These are phyloP conservation scores for Suhomyces kilbournensis DNA, from an alignment of 805 yeast species.

Conservation along the genomic window DNA sequence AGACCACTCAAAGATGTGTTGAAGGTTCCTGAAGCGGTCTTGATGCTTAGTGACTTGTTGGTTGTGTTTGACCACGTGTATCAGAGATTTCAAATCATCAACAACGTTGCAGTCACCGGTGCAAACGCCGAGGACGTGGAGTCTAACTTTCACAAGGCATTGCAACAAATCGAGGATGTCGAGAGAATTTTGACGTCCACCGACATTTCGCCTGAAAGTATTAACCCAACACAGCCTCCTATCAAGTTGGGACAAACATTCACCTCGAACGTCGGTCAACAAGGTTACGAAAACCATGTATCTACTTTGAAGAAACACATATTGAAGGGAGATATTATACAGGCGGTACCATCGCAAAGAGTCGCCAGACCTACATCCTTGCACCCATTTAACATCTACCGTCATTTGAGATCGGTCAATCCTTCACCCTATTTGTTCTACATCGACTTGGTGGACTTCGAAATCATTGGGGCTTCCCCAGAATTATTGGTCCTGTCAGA, in stretches of 20 bases:
- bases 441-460: slow-evolving; percentile 88
- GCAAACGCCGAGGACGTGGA: slow-evolving; percentile 24
- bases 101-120: slow-evolving; percentile 61
- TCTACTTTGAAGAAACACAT: slow-evolving; percentile 73
- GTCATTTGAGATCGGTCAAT: slow-evolving; percentile 91
- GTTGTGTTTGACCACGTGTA: slow-evolving; percentile 93
- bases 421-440: slow-evolving; percentile 97
- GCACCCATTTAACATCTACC: slow-evolving; percentile 95
- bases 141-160: slow-evolving; percentile 50
- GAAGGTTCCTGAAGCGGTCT: slow-evolving; percentile 83
- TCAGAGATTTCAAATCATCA: slow-evolving; percentile 87
- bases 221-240: slow-evolving; percentile 72
- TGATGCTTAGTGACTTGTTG: slow-evolving; percentile 88
- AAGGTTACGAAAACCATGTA: slow-evolving; percentile 88
- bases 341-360: slow-evolving; percentile 97
- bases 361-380: slow-evolving; percentile 91
- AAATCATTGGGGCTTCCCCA: slow-evolving; percentile 96
- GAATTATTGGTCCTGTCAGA: slow-evolving; percentile 87
- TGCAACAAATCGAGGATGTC: slow-evolving; percentile 54
- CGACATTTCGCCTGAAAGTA: slow-evolving; percentile 38
- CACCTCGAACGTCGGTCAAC: slow-evolving; percentile 87
- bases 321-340: slow-evolving; percentile 88
- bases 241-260: slow-evolving; percentile 67
- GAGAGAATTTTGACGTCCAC: slow-evolving; percentile 48
- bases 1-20: slow-evolving; percentile 74